Evolutionary conservation across 257 asterid genomes (phyloP).

Genomic region (Solanum clarkiae): DNA sequence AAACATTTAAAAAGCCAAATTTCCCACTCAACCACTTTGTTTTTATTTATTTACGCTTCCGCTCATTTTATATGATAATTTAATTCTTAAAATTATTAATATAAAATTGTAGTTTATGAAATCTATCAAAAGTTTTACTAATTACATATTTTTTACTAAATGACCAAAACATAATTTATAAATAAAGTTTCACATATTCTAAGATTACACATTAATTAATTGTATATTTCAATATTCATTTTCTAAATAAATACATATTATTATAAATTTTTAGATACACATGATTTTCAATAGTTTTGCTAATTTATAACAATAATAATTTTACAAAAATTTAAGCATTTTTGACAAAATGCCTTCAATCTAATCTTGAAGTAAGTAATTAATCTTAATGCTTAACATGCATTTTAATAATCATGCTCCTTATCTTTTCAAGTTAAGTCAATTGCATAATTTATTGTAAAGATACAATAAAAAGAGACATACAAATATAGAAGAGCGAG

Average conservation of each 20-base stretch:
- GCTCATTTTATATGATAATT: too few species aligned
- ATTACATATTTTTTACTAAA: background rate
- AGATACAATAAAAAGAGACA: background rate
- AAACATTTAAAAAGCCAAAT: constrained; percentile 6
- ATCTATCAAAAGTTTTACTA: too few species aligned
- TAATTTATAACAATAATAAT: too few species aligned
- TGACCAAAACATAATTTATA: background rate
- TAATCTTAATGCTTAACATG: background rate
- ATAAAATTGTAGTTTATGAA: too few species aligned
- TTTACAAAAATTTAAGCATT: too few species aligned
- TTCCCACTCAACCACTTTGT: background rate
- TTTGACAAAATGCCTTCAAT: background rate
- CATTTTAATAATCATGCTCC: too few species aligned
- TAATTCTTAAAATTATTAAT: too few species aligned
- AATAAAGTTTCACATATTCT: background rate
- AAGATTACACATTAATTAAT: background rate
- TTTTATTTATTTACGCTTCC: too few species aligned
- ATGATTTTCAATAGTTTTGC: too few species aligned
- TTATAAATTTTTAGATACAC: too few species aligned
- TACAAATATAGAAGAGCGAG: too few species aligned
- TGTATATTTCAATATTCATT: background rate
- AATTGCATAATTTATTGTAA: background rate
- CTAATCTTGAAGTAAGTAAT: background rate
- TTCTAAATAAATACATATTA: background rate
- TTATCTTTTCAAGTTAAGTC: too few species aligned